Evolutionary conservation across 2,329 filamentous ascomycete genomes (phyloP).

Genomic region (Colletotrichum lindemuthianum): DNA sequence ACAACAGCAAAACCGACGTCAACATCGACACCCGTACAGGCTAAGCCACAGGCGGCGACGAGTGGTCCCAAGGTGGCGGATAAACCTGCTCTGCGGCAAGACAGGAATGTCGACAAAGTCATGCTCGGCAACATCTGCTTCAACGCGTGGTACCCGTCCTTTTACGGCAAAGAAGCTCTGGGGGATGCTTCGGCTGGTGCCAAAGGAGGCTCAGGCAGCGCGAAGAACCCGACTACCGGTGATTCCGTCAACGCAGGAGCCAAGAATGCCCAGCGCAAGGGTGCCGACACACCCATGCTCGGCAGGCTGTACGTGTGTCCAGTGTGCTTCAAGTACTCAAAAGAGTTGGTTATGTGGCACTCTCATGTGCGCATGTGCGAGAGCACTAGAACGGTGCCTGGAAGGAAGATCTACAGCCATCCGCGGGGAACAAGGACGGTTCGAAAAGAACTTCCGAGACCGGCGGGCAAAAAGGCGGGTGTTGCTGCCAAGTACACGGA

Average conservation of each 20-base stretch:
- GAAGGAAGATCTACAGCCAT: conserved; percentile 78
- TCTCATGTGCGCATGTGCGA: conserved; percentile 69
- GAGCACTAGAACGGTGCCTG: conserved; percentile 63
- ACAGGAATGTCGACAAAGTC: conserved; percentile 87
- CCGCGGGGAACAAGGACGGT: conserved; percentile 57
- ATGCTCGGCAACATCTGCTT: conserved; percentile 87
- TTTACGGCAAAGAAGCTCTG: conserved; percentile 80
- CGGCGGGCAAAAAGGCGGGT: conserved; percentile 48
- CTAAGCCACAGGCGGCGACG: background rate
- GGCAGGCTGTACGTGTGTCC: conserved; percentile 86
- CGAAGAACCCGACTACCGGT: conserved; percentile 20
- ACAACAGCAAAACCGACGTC: conserved; percentile 35
- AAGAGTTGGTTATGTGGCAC: conserved; percentile 67
- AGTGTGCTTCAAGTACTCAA: conserved; percentile 93
- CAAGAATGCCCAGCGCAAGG: conserved; percentile 47
- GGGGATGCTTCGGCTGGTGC: conserved; percentile 53
- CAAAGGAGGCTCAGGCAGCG: conserved; percentile 33
- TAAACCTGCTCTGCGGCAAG: conserved; percentile 54
- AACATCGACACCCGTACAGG: conserved; percentile 7
- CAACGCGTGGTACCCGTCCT: conserved; percentile 92
- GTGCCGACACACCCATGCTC: conserved; percentile 56
- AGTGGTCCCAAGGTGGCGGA: conserved; percentile 36
- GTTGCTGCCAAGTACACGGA: conserved; percentile 51
- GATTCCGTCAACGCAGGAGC: conserved; percentile 37
- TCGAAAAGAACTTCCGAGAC: conserved; percentile 45